Conservation (phyloP, 164 flowering plant genomes). For the Magnolia sinica region DNA sequence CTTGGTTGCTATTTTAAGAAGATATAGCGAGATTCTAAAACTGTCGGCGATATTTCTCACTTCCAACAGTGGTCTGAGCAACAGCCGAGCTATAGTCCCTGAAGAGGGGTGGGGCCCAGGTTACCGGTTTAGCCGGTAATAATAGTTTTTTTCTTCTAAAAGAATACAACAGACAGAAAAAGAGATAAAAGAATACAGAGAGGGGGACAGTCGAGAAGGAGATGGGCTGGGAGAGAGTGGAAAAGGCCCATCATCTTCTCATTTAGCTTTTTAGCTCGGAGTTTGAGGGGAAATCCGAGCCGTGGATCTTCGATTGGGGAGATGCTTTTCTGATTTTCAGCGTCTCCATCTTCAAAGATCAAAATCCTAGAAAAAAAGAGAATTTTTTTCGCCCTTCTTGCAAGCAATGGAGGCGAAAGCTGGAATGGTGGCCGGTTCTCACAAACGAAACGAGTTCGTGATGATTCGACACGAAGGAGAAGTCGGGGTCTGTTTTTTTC, state of each 20-base stretch:
- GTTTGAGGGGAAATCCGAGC: background rate
- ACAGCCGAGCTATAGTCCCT: background rate
- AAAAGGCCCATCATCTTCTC: background rate
- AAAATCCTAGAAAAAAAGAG: background rate
- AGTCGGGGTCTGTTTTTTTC: conserved; percentile 53
- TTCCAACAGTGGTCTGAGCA: too few species aligned
- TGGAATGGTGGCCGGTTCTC: conserved; percentile 94
- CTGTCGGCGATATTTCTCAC: too few species aligned
- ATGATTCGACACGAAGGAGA: conserved; percentile 82
- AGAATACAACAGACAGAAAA: background rate
- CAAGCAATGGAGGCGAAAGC: conserved; percentile 68
- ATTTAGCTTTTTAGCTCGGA: background rate
- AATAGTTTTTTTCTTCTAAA: too few species aligned
- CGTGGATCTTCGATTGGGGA: background rate
- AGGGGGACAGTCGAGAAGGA: background rate
- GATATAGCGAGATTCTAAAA: too few species aligned
- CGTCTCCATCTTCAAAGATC: background rate
- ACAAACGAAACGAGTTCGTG: conserved; percentile 74
- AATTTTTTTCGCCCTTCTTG: background rate
- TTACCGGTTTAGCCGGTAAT: background rate
- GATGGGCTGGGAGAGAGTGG: background rate
- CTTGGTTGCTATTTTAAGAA: too few species aligned
- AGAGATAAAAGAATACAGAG: background rate
- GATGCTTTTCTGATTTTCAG: background rate
- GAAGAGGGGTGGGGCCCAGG: background rate